Percentiles rank a stretch among this genome's conserved stretches.
These are phyloP conservation scores for Rhodotorula mucilaginosa DNA, from an alignment of 1,284 basidiomycete species.

Conservation along the genomic window DNA sequence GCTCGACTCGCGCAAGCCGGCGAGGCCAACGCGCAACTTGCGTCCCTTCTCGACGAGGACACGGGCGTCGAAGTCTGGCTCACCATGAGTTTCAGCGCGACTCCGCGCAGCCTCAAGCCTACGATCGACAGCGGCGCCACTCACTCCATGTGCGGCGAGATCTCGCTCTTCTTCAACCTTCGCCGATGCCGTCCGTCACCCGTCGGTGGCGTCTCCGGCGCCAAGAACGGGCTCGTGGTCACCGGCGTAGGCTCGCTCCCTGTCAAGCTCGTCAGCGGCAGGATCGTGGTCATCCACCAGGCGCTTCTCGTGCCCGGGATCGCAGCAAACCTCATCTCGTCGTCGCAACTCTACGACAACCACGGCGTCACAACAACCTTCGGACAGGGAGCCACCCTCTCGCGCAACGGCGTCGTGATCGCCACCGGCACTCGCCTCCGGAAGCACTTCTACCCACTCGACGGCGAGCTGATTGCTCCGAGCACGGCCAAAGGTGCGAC, in stretches of 20 bases:
- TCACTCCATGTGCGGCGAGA: conserved; percentile 5
- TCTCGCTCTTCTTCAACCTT: too few relatives aligned
- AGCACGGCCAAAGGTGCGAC: not conserved
- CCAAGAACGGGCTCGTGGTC: too few relatives aligned
- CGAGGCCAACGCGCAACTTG: too few relatives aligned
- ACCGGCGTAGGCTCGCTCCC: not conserved
- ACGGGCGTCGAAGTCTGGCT: conserved; percentile 9
- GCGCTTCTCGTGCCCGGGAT: conserved; percentile 4
- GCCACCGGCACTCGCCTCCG: conserved; percentile 4
- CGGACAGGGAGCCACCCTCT: not conserved
- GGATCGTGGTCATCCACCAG: not conserved
- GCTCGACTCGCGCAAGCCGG: too few relatives aligned
- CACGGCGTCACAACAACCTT: not conserved
- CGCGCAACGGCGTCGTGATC: not conserved
- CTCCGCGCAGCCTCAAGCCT: not conserved
- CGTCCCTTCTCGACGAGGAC: not conserved
- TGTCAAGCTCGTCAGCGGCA: not conserved
- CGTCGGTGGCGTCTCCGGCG: too few relatives aligned
- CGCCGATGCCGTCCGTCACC: too few relatives aligned
- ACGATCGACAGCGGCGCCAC: not conserved
- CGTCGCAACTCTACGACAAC: not conserved
- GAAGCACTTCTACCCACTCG: conserved; percentile 5
- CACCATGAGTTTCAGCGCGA: not conserved
- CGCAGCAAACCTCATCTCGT: not conserved
- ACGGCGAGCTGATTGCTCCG: not conserved